Conservation (phyloP, 2,329 filamentous ascomycete species). For the Diaporthe capsici region DNA sequence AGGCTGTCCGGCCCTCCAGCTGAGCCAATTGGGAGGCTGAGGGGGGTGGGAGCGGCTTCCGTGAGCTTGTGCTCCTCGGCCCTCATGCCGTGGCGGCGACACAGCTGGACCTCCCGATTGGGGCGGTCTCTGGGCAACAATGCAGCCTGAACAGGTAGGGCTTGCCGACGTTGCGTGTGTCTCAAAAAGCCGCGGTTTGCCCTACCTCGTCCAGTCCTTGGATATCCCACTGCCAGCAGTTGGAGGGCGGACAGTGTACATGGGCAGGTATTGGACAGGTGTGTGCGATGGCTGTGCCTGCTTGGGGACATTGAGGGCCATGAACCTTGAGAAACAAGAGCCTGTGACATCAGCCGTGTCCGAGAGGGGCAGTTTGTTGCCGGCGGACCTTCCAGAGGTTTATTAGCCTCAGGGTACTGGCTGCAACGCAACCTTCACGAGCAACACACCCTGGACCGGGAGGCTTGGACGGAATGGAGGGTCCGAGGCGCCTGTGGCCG, state of each 20-base stretch:
- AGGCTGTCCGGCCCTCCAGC: neutral
- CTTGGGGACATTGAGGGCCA: neutral
- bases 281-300: constrained; percentile 3
- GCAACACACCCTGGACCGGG: constrained; percentile 1
- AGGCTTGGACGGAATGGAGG: constrained; percentile 19
- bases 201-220: constrained; percentile 7
- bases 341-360: neutral
- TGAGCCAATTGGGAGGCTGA: constrained; percentile 15
- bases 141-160: constrained; percentile 34
- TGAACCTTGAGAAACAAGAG: neutral
- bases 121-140: constrained; percentile 16
- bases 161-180: constrained; percentile 36
- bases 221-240: constrained; percentile 11
- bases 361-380: neutral
- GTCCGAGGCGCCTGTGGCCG: constrained; percentile 17
- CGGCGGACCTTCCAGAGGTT: neutral
- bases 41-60: neutral
- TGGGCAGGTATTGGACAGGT: neutral
- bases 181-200: constrained; percentile 31
- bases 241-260: neutral
- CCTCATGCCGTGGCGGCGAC: constrained; percentile 30
- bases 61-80: constrained; percentile 30
- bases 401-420: constrained; percentile 14
- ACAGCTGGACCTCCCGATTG: constrained; percentile 27
- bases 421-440: constrained; percentile 24